Conservation (phyloP, 1,139 yeast species). For the Candida smagusa region DNA sequence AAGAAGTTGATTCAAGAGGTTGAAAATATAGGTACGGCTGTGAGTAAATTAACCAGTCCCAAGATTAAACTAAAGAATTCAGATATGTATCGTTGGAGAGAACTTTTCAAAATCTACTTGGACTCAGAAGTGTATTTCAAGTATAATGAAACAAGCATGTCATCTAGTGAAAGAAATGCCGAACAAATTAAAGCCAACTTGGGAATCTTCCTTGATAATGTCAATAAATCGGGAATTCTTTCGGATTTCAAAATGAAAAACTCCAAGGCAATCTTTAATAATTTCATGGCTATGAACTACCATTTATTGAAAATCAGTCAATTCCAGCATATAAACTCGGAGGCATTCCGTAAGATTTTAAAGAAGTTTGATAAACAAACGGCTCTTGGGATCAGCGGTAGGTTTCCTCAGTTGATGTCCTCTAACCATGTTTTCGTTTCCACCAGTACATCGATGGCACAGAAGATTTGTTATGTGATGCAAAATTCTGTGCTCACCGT, state of each 20-base stretch:
- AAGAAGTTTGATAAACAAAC: slow-evolving; percentile 78
- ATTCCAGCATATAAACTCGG: slow-evolving; percentile 59
- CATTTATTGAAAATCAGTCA: slow-evolving; percentile 56
- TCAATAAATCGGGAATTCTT: slow-evolving; percentile 39
- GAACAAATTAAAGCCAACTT: slow-evolving; percentile 41
- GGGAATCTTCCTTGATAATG: slow-evolving; percentile 39
- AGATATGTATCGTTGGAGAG: slow-evolving; percentile 71
- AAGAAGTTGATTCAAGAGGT: slow-evolving; percentile 41
- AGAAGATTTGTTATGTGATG: slow-evolving; percentile 53
- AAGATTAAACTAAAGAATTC: slow-evolving; percentile 32
- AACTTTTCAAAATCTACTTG: slow-evolving; percentile 59
- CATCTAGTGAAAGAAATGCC: slow-evolving; percentile 38
- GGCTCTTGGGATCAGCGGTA: slow-evolving; percentile 45
- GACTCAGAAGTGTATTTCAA: slow-evolving; percentile 67
- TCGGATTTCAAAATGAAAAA: slow-evolving; percentile 47
- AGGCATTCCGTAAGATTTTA: slow-evolving; percentile 64
- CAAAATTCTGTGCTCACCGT: slow-evolving; percentile 52
- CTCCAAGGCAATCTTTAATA: slow-evolving; percentile 44
- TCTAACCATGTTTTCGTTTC: slow-evolving; percentile 42
- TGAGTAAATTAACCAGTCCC: slow-evolving; percentile 41
- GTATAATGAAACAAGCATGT: slow-evolving; percentile 42
- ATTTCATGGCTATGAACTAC: slow-evolving; percentile 52
- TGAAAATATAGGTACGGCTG: slow-evolving; percentile 35
- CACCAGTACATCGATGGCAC: slow-evolving; percentile 50
- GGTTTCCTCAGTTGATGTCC: slow-evolving; percentile 46